These are phyloP conservation scores for Leishmania guyanensis DNA, from an alignment of 208 protist species.

Conservation along the genomic window DNA sequence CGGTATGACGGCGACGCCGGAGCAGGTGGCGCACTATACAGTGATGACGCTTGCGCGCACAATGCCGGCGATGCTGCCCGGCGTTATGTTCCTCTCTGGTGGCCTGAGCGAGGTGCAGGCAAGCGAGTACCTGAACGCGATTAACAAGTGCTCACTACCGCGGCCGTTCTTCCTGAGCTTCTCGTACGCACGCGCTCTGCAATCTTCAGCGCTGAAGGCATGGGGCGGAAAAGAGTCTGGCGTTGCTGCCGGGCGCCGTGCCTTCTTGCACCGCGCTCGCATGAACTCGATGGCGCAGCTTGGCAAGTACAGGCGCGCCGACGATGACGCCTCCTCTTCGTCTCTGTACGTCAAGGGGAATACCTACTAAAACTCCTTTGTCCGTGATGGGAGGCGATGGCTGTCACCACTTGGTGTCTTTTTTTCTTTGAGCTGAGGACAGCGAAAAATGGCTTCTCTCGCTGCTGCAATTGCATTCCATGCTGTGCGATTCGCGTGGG, in stretches of 20 bases:
- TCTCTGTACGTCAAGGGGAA: conserved; percentile 91
- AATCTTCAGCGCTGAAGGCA: conserved; percentile 91
- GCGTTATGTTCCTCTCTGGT: conserved; percentile 96
- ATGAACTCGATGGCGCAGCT: conserved; percentile 86
- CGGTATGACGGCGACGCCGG: conserved; percentile 60
- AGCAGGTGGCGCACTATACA: conserved; percentile 92
- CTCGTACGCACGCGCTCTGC: conserved; percentile 96
- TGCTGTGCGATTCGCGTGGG: not conserved
- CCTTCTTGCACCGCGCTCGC: conserved; percentile 80
- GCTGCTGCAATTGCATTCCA: not conserved
- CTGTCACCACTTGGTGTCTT: not conserved
- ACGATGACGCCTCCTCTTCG: conserved; percentile 71
- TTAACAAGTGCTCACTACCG: conserved; percentile 75
- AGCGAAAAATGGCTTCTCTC: not conserved
- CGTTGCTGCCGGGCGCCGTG: conserved; percentile 35
- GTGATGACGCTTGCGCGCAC: conserved; percentile 91
- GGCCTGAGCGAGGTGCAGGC: conserved; percentile 97
- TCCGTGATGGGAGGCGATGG: not conserved
- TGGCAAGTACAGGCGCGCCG: conserved; percentile 75
- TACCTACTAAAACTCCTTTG: conserved; percentile 57
- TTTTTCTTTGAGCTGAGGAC: not conserved
- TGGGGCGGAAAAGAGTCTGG: conserved; percentile 91
- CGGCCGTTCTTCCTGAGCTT: conserved; percentile 95
- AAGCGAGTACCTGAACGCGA: conserved; percentile 96
- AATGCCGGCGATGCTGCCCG: conserved; percentile 95